These are phyloP conservation scores for Vigna hirtella DNA, from an alignment of 306 rosid species.

Conservation along the genomic window DNA sequence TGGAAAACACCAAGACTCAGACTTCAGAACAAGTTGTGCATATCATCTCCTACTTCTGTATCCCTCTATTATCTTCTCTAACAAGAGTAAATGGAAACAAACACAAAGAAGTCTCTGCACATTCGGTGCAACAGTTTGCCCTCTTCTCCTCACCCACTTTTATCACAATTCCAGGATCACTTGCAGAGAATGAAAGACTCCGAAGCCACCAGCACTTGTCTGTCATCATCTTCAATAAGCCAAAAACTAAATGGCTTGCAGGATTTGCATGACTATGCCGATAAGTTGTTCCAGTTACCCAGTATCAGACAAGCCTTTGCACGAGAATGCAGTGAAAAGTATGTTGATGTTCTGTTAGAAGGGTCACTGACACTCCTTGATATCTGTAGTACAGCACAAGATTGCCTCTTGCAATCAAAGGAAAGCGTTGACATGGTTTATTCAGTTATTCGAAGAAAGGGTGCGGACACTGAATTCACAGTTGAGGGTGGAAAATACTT, in stretches of 20 bases:
- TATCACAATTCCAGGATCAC: constrained; percentile 49
- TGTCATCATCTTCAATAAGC: constrained; percentile 39
- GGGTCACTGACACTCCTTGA: constrained; percentile 48
- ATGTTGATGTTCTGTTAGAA: constrained; percentile 40
- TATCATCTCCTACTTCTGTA: constrained; percentile 28
- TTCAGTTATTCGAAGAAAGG: constrained; percentile 43
- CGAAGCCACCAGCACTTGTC: constrained; percentile 44
- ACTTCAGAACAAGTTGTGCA: constrained; percentile 27
- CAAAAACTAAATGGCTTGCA: constrained; percentile 36
- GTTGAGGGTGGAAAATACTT: too few relatives aligned
- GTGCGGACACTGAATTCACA: constrained; percentile 4
- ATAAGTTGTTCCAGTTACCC: constrained; percentile 47
- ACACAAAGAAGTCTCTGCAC: constrained; percentile 45
- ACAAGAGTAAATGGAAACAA: constrained; percentile 48
- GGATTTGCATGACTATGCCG: constrained; percentile 48
- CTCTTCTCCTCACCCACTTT: constrained; percentile 46
- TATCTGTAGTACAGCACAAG: constrained; percentile 45
- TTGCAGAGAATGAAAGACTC: constrained; percentile 45
- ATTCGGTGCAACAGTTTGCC: constrained; percentile 51
- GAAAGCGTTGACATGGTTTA: constrained; percentile 43
- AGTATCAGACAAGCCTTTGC: constrained; percentile 40
- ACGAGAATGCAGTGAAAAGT: constrained; percentile 12
- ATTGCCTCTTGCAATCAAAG: constrained; percentile 44
- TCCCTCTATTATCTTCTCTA: neutral
- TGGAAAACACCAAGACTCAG: constrained; percentile 32